These are phyloP conservation scores for Polytolypa hystricis DNA, from an alignment of 2,329 filamentous ascomycete genomes.

Conservation along the genomic window DNA sequence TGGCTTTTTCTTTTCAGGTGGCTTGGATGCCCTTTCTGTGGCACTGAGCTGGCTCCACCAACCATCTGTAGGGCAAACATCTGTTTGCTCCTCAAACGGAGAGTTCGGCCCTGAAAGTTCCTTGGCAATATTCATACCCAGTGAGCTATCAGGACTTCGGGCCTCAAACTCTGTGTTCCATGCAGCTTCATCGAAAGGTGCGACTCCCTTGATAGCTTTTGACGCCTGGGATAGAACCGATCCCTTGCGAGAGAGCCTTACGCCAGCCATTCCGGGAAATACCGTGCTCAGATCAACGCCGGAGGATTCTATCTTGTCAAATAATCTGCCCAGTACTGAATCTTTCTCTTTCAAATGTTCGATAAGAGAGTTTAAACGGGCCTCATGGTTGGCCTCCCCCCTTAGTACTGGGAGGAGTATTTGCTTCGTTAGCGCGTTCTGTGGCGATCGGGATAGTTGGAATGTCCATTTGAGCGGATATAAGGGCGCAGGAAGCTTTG, in stretches of 20 bases:
- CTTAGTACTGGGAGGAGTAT: slow-evolving; percentile 44
- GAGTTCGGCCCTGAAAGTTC: slow-evolving; percentile 12
- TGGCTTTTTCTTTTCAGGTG: slow-evolving; percentile 1
- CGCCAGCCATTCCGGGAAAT: slow-evolving; percentile 43
- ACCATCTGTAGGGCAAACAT: not conserved
- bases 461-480: slow-evolving; percentile 43
- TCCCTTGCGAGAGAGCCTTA: slow-evolving; percentile 34
- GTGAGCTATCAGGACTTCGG: slow-evolving; percentile 11
- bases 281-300: slow-evolving; percentile 45
- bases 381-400: slow-evolving; percentile 36
- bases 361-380: slow-evolving; percentile 39
- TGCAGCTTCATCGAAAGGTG: slow-evolving; percentile 38
- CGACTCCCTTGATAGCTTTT: slow-evolving; percentile 44
- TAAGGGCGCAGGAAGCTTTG: slow-evolving; percentile 43
- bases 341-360: slow-evolving; percentile 46
- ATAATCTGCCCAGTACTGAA: slow-evolving; percentile 45
- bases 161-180: slow-evolving; percentile 30
- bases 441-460: slow-evolving; percentile 30
- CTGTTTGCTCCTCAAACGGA: not conserved
- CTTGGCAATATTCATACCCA: slow-evolving; percentile 18
- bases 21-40: not conserved
- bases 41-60: slow-evolving; percentile 3
- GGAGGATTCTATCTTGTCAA: slow-evolving; percentile 47
- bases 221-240: slow-evolving; percentile 42
- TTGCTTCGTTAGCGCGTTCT: slow-evolving; percentile 35